Base-by-base conservation (phyloP, 148 eudicot species). In the Bassia scoparia region DNA sequence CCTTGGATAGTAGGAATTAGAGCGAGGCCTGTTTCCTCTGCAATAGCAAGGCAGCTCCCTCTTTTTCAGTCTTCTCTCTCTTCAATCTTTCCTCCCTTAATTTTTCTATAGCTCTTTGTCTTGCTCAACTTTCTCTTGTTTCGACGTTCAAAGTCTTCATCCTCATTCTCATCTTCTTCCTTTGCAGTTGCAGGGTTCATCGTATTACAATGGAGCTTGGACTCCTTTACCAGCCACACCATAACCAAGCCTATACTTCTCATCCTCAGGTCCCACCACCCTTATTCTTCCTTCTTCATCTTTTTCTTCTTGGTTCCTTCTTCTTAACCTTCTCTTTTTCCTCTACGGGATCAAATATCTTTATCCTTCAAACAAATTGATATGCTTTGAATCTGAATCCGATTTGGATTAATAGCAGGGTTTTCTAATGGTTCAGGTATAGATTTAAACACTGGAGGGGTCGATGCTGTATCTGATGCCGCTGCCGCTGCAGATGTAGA, bases 341-440 rank as follows among this genome's bases (percentile, higher is more conserved):
- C 61, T 50, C 53, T 56, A 87, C 53, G 0, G 96, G 93, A 78
- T 95, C 98, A n/a, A 95, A 91, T 35, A 95, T 88, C 87, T 79
- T 87, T 41, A 95, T 95, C 98, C 97, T 26, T 91, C 96, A 24
- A 95, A 95, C 83, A 95, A 81, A 78, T 95, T 95, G 0, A 95
- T 89, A 71, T 95, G 98, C 55, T 80, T 86, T 43, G 89, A 77
- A 37, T 93, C 87, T 26, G 83, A 43, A 44, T 86, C 69, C 14
- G 61, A 37, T 46, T 83, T 75, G 8, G 68, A n/a, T 52, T 84
- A 0, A 49, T 62, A 15, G 29, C 35, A 1, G 44, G 20, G 7
- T 34, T n/a, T 41, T 41, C 46, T 38, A 49, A 23, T 61, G 66
- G 3, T 61, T 72, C 56, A 30, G 64, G 23, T 27, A 44, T 52